Evolutionary conservation across 129 eudicot species (phyloP).

Genomic region (Heracleum sosnowskyi): DNA sequence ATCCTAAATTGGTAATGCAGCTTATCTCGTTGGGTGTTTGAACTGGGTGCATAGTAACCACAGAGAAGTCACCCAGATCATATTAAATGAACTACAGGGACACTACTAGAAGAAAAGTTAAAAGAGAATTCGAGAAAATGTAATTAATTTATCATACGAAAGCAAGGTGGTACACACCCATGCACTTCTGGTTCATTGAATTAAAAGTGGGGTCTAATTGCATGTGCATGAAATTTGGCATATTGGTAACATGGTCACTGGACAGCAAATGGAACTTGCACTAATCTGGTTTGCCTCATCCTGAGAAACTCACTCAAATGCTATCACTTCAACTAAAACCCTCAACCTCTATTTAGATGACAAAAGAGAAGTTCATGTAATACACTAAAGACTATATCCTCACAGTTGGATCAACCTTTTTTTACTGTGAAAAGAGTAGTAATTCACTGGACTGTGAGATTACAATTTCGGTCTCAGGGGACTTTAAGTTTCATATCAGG

Average conservation of each 20-base stretch:
- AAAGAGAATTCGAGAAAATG: not conserved
- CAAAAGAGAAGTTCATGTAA: too few species aligned
- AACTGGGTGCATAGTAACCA: not conserved
- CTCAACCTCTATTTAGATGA: too few species aligned
- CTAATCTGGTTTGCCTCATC: slow-evolving; percentile 1
- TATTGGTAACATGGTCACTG: not conserved
- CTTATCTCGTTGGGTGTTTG: too few species aligned
- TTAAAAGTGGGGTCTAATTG: not conserved
- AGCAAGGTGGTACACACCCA: not conserved
- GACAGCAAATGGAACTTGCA: not conserved
- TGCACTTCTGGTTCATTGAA: not conserved
- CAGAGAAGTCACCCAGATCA: not conserved
- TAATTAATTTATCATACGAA: not conserved
- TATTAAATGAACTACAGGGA: slow-evolving; percentile 1
- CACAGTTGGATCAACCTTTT: not conserved
- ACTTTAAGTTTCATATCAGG: too few species aligned
- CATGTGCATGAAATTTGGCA: slow-evolving; percentile 1
- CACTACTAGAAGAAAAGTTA: not conserved
- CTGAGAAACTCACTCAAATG: not conserved
- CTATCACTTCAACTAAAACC: too few species aligned
- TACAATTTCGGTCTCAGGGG: not conserved
- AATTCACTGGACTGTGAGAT: not conserved
- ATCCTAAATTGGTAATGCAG: not conserved
- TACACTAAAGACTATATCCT: not conserved
- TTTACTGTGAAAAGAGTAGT: not conserved